Evolutionary conservation across 176 grass and related monocot species (phyloP), one percentile per base, ranked within the genome.

Genomic region (Cenchrus americanus): DNA sequence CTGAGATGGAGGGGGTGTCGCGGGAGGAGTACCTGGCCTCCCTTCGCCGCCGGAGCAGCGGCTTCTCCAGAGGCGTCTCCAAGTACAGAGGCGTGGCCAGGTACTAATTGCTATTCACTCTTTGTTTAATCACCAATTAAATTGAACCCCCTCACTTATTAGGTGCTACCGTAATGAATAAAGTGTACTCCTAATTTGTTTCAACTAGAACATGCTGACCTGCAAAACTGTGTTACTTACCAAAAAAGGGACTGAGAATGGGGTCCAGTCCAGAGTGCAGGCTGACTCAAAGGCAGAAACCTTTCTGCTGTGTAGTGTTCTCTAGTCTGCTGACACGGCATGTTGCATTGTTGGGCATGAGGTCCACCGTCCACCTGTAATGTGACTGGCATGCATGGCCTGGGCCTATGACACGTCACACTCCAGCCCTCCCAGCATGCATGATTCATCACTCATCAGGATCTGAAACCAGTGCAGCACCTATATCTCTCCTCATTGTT

Each of bases 51-150:
- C 87, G 93, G 74, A 99, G 96, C 86, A 96, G 86, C 40, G 96
- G 96, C 37, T 99, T 99, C 87, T 95, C 96, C 14, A 94, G 96
- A 67, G 96, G 93, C 3, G 93, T 99, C 52, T 99, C 96, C 60
- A 99, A 96, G 85, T 99, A 96, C 87, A 84, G 96, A 69, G 96
- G 96, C 26, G 96, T 99, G 21, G 96, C 96, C 80, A 99, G 96
- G 96, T 98, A 84, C 5, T 48, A 44, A 5, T 44, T 59, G 55
- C 21, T 3, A 59, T 22, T 22, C 19, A 59, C 22, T 30, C 23
- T 49, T 65, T 17, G 11, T 32, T 34, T 40, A 65, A 66, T 12
- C 77, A 79, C 46, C 48, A 40, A 50, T 37, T 4, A 8, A 5
- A 26, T 46, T 47, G 14, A 78, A 77, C 12, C n/a, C 13, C 7